Evolutionary conservation across 805 yeast genomes (phyloP).

Genomic region (Myxozyma vanderwaltii): DNA sequence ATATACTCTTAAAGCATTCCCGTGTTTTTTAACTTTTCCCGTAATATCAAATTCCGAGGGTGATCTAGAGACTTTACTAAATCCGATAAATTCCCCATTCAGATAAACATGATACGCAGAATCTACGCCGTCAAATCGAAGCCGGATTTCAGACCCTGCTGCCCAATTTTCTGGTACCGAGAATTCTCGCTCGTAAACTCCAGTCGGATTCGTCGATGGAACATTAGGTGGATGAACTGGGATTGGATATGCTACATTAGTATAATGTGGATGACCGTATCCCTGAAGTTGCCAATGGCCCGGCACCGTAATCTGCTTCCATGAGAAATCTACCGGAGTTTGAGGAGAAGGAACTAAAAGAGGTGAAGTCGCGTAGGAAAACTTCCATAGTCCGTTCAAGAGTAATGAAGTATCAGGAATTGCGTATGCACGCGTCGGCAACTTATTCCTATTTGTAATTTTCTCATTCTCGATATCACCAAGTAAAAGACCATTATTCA

Average conservation of each 20-base stretch:
- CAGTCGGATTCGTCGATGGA: slow-evolving; percentile 44
- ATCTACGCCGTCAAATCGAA: slow-evolving; percentile 47
- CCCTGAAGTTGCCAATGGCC: slow-evolving; percentile 47
- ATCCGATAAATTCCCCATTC: slow-evolving; percentile 43
- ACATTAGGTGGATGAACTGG: slow-evolving; percentile 44
- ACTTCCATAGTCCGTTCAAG: slow-evolving; percentile 40
- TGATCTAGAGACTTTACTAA: slow-evolving; percentile 41
- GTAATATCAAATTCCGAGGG: slow-evolving; percentile 43
- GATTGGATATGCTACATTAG: slow-evolving; percentile 43
- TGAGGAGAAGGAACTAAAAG: slow-evolving; percentile 18
- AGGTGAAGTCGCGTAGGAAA: slow-evolving; percentile 31
- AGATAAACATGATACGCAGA: slow-evolving; percentile 43
- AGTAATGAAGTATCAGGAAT: slow-evolving; percentile 19
- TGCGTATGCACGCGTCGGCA: slow-evolving; percentile 27
- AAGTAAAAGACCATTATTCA: background rate
- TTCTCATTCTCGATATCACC: slow-evolving; percentile 23
- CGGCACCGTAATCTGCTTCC: slow-evolving; percentile 40
- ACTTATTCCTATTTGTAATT: slow-evolving; percentile 22
- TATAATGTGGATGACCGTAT: slow-evolving; percentile 44
- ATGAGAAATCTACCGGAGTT: slow-evolving; percentile 5
- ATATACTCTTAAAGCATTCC: slow-evolving; percentile 21
- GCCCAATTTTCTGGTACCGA: slow-evolving; percentile 33
- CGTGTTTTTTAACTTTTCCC: slow-evolving; percentile 22
- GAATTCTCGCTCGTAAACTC: slow-evolving; percentile 42
- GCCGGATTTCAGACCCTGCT: slow-evolving; percentile 32